A percentile compares a stretch with the other conserved stretches of the same genome.
Evolutionary conservation across 2,329 filamentous ascomycete genomes (phyloP).

Genomic region (Penicillium sp.): DNA sequence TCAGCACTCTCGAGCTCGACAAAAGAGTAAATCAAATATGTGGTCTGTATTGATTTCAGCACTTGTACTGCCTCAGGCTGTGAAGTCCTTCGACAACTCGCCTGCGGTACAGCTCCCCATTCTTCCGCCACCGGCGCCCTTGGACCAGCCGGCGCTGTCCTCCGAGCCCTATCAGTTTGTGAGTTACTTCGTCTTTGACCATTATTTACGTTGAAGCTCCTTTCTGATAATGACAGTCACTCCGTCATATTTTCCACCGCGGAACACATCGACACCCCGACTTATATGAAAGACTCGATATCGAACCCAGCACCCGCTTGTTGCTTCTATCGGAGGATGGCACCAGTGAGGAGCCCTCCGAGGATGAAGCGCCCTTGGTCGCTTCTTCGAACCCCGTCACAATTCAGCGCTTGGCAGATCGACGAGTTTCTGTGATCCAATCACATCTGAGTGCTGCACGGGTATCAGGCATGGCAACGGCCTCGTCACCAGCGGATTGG

Average conservation of each 20-base stretch:
- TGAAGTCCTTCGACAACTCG: slow-evolving; percentile 18
- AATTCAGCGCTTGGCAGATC: slow-evolving; percentile 77
- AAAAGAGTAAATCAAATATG: slow-evolving; percentile 10
- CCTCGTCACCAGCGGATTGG: slow-evolving; percentile 71
- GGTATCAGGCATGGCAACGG: slow-evolving; percentile 59
- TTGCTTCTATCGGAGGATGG: slow-evolving; percentile 37
- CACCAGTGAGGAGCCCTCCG: slow-evolving; percentile 35
- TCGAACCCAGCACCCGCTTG: slow-evolving; percentile 56
- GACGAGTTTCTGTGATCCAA: slow-evolving; percentile 70
- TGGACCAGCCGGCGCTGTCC: slow-evolving; percentile 15
- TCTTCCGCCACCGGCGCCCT: slow-evolving; percentile 30
- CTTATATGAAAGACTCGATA: slow-evolving; percentile 70
- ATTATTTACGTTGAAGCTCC: background rate
- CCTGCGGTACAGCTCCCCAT: slow-evolving; percentile 23
- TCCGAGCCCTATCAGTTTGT: slow-evolving; percentile 34
- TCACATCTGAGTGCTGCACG: slow-evolving; percentile 69
- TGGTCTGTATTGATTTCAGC: slow-evolving; percentile 19
- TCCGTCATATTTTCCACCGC: slow-evolving; percentile 90
- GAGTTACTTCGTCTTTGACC: slow-evolving; percentile 7
- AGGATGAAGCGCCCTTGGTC: slow-evolving; percentile 48
- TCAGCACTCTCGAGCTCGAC: slow-evolving; percentile 13
- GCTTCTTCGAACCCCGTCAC: slow-evolving; percentile 59
- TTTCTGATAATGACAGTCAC: slow-evolving; percentile 28
- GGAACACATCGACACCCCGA: slow-evolving; percentile 72
- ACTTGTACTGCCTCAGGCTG: slow-evolving; percentile 16